These are phyloP conservation scores for Coniferiporia sulphurascens DNA, from an alignment of 1,284 basidiomycete species.

Conservation along the genomic window DNA sequence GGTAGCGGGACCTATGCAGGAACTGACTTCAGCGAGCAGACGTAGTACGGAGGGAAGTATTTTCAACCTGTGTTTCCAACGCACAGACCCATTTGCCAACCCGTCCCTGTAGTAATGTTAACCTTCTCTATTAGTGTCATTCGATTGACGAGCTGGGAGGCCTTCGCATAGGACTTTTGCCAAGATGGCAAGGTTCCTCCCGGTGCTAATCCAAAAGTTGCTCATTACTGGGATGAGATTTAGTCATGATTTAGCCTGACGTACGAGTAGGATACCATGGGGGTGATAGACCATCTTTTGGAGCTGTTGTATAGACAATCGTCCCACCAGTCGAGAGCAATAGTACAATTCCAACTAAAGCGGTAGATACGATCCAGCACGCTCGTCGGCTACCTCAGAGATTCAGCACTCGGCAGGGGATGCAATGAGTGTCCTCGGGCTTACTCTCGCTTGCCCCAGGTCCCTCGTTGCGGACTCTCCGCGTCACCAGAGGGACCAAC, in stretches of 20 bases:
- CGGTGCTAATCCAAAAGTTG: not conserved
- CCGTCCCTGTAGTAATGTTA: conserved; percentile 17
- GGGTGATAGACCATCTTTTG: conserved; percentile 15
- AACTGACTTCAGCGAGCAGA: not conserved
- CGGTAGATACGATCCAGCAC: not conserved
- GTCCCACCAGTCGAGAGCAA: not conserved
- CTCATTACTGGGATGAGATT: not conserved
- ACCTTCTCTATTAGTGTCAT: conserved; percentile 19
- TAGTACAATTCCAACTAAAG: not conserved
- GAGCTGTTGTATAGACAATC: conserved; percentile 2
- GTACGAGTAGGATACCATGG: conserved; percentile 19
- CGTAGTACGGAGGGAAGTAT: not conserved
- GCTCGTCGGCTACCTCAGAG: not conserved
- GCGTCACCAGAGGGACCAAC: not conserved
- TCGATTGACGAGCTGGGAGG: conserved; percentile 13
- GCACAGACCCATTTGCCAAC: conserved; percentile 19
- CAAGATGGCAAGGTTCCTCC: conserved; percentile 17
- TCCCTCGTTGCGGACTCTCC: not conserved
- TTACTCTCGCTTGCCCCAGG: not conserved
- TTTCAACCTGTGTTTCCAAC: conserved; percentile 17
- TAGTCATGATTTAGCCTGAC: not conserved
- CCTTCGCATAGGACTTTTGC: conserved; percentile 14
- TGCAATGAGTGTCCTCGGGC: not conserved
- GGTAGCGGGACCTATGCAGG: conserved; percentile 7
- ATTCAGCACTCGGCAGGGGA: not conserved